Base-by-base conservation (phyloP, 2,329 filamentous ascomycete genomes). In the Tolypocladium tundrense region DNA sequence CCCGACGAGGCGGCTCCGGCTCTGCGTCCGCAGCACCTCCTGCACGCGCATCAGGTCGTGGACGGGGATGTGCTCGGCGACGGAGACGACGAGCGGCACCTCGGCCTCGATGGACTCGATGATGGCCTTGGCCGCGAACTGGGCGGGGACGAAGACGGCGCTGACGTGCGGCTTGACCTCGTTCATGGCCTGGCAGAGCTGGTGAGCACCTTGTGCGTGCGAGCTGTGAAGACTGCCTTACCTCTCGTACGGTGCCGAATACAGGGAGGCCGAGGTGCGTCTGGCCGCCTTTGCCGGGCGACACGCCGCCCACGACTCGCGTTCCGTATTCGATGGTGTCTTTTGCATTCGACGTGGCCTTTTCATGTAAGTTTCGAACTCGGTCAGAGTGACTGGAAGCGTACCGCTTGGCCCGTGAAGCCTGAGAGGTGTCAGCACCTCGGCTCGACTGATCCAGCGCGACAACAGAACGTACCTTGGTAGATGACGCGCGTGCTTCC, bases 1-100 rank as follows among this genome's bases (percentile, higher is more conserved):
- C 1, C 89, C 89, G 0, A 93, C 87, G 0, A 93, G 78, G 8
- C 89, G 78, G 0, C 87, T 88, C 63, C 82, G 87, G 1, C 80
- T 85, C 67, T 92, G 89, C 0, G 87, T 88, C 60, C 83, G 78
- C 5, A 92, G 78, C 54, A 90, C 85, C 31, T 85, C 85, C 55
- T 90, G 85, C 55, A 80, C 73, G 73, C 87, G 81, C 62, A 92
- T 77, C 68, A 92, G 86, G 66, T 92, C 88, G 68, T 91, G 88
- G 21, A 91, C 73, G 0, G 89, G 89, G 40, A 92, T 87, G 68
- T 91, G 88, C 68, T 93, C 89, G 7, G 89, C 88, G 8, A 93
- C 88, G 7, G 88, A 87, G 8, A 91, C 88, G 27, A 92, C 84
- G 1, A 92, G 78, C 0, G 88, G 87, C 0, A 92, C 85, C 66